Evolutionary conservation across 371 early-diverging fungal genomes (phyloP).

Genomic region (Rhizopus stolonifer): DNA sequence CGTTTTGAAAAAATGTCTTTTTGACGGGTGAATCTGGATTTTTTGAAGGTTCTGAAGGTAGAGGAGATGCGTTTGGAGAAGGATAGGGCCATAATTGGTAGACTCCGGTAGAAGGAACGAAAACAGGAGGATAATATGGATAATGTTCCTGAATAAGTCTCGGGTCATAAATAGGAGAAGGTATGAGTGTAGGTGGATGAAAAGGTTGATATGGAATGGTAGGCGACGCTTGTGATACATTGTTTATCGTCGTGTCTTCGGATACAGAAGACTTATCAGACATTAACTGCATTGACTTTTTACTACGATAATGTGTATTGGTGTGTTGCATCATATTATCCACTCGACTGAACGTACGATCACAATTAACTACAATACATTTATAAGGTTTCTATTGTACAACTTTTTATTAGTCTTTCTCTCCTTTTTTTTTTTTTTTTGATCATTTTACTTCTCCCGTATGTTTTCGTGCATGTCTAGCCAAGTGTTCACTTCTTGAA

Average conservation of each 20-base stretch:
- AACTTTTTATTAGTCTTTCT: background rate
- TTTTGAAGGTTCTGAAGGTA: background rate
- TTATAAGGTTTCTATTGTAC: constrained; percentile 43
- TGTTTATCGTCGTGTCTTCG: constrained; percentile 3
- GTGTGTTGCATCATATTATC: constrained; percentile 62
- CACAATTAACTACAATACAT: constrained; percentile 47
- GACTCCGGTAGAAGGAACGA: background rate
- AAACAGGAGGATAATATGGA: background rate
- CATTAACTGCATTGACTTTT: constrained; percentile 13
- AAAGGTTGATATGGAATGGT: background rate
- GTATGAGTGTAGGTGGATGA: background rate
- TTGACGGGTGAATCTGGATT: background rate
- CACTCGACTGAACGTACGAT: constrained; percentile 49
- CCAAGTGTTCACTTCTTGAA: constrained; percentile 54
- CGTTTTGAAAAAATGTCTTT: constrained; percentile 4
- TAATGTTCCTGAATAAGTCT: background rate
- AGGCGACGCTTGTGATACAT: constrained; percentile 8
- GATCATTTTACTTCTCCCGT: constrained; percentile 51
- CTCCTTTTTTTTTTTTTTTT: background rate
- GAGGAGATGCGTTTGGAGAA: constrained; percentile 1
- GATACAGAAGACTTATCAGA: constrained; percentile 1
- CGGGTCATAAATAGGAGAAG: background rate
- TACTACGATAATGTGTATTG: constrained; percentile 37
- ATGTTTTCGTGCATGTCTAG: constrained; percentile 57
- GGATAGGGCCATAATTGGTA: constrained; percentile 1